Evolutionary conservation across 768 basidiomycete genomes (phyloP).

Genomic region (Amanita pseudoporphyria): DNA sequence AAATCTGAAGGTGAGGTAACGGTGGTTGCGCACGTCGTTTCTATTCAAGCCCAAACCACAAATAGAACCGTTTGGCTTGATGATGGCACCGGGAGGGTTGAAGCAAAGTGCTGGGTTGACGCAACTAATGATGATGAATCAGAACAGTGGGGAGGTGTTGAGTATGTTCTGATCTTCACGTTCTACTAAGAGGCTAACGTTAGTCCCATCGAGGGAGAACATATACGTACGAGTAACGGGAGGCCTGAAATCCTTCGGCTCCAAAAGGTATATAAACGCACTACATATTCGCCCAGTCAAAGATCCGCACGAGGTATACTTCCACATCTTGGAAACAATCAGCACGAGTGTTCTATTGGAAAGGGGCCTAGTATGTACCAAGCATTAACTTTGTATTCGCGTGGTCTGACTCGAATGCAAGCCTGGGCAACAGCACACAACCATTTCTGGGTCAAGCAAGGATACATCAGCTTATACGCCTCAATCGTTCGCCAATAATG

Average conservation of each 20-base stretch:
- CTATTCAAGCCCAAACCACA: conserved; percentile 62
- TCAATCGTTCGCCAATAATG: conserved; percentile 16
- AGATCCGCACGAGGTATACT: conserved; percentile 72
- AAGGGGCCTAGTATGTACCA: conserved; percentile 48
- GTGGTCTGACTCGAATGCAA: conserved; percentile 10
- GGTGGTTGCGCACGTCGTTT: conserved; percentile 64
- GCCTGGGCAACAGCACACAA: conserved; percentile 19
- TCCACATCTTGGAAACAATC: conserved; percentile 73
- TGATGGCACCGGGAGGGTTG: conserved; percentile 76
- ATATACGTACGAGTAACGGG: conserved; percentile 78
- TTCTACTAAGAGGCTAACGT: conserved; percentile 1
- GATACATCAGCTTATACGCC: conserved; percentile 34
- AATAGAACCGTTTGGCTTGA: conserved; percentile 75
- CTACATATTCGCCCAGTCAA: conserved; percentile 58
- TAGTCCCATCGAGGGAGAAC: conserved; percentile 42
- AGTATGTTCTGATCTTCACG: conserved; percentile 18
- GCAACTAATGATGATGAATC: conserved; percentile 46
- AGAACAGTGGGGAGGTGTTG: conserved; percentile 37
- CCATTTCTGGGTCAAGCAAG: conserved; percentile 11
- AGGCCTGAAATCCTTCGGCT: conserved; percentile 69
- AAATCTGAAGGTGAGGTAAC: conserved; percentile 40
- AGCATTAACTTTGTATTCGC: neutral
- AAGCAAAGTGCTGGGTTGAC: conserved; percentile 80
- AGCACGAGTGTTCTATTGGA: conserved; percentile 56
- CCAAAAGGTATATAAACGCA: conserved; percentile 76